Evolutionary conservation across 345 rosid genomes (phyloP).

Genomic region (Hirschfeldia incana): DNA sequence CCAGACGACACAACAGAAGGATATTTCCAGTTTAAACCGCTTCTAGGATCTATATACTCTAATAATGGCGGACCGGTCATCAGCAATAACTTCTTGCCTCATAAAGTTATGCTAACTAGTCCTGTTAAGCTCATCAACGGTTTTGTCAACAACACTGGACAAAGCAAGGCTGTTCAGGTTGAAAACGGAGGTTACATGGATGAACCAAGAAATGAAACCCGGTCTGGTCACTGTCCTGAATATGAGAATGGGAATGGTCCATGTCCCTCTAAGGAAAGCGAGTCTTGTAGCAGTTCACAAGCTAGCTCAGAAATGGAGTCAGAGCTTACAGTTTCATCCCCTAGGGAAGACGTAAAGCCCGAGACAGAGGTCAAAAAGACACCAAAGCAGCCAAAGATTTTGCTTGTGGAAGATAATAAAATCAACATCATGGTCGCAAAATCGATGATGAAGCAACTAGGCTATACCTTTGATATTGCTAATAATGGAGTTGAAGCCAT

Average conservation of each 20-base stretch:
- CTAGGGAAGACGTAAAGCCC: constrained; percentile 41
- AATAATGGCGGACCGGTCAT: constrained; percentile 20
- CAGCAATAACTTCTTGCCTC: constrained; percentile 28
- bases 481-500: constrained; percentile 88
- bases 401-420: constrained; percentile 95
- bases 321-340: constrained; percentile 41
- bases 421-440: constrained; percentile 82
- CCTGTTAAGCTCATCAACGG: constrained; percentile 38
- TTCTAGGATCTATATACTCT: constrained; percentile 40
- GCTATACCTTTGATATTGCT: constrained; percentile 72
- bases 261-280: constrained; percentile 23
- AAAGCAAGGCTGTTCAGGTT: constrained; percentile 43
- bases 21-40: constrained; percentile 79
- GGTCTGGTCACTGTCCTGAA: constrained; percentile 44
- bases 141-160: constrained; percentile 32
- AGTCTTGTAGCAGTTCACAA: constrained; percentile 38
- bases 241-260: constrained; percentile 34
- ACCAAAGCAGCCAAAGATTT: constrained; percentile 75
- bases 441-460: constrained; percentile 89
- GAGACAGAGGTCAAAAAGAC: constrained; percentile 30
- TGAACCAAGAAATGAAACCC: constrained; percentile 60
- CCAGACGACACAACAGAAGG: constrained; percentile 69
- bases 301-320: constrained; percentile 43
- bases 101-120: constrained; percentile 45
- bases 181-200: constrained; percentile 61